A percentile compares a stretch with the other conserved stretches of the same genome.
phyloP scores from a whole-genome alignment of 495 filamentous ascomycete genomes.

The Xylaria flabelliformis region DNA sequence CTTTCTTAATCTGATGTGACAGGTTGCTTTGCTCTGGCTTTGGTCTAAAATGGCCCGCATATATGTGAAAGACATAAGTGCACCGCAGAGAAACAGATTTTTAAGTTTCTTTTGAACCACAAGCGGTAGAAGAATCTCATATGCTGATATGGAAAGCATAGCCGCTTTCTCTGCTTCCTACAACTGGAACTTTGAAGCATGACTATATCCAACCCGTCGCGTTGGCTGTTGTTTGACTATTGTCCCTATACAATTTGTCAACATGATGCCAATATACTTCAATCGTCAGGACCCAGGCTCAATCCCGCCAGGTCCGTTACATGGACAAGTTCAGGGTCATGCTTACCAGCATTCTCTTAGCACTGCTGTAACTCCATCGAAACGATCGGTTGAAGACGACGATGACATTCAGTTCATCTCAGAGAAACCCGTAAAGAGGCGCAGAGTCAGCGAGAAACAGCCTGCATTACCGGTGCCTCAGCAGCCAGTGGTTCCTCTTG shows the following conservation, averaged over 20 bases:
- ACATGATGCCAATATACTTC: conserved; percentile 24
- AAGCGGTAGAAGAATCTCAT: conserved; percentile 7
- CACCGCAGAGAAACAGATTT: conserved; percentile 22
- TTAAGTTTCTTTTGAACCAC: conserved; percentile 32
- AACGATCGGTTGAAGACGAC: conserved; percentile 48
- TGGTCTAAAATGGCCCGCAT: neutral
- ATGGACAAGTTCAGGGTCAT: conserved; percentile 12
- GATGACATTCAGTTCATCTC: conserved; percentile 55
- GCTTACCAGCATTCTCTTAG: conserved; percentile 11
- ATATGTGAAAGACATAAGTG: conserved; percentile 32
- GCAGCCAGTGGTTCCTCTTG: conserved; percentile 18
- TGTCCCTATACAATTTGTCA: conserved; percentile 7
- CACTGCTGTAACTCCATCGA: conserved; percentile 27
- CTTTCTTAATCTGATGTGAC: conserved; percentile 16
- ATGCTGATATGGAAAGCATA: conserved; percentile 16
- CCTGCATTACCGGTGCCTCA: conserved; percentile 3
- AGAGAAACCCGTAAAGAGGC: conserved; percentile 50
- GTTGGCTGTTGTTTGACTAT: neutral
- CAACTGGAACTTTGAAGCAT: neutral
- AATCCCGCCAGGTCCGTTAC: neutral
- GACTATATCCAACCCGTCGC: neutral
- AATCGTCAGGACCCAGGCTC: neutral
- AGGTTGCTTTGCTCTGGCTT: conserved; percentile 12
- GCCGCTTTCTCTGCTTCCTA: neutral
- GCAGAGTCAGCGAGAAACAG: conserved; percentile 36